These are phyloP conservation scores for Claviceps sp. DNA, from an alignment of 2,329 filamentous ascomycete species.

Conservation along the genomic window DNA sequence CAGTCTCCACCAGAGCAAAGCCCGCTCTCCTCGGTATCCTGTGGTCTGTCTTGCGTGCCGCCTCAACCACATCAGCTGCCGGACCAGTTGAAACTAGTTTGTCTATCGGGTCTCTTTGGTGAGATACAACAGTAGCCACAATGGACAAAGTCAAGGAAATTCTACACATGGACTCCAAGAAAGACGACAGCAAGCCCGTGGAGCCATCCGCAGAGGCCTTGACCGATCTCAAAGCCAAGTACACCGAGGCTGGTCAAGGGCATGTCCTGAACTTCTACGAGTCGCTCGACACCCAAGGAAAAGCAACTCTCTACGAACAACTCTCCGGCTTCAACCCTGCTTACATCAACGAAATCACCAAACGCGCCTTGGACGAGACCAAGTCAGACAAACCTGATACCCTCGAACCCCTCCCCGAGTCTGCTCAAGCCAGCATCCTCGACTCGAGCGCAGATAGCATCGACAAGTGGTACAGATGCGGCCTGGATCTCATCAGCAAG, in stretches of 20 bases:
- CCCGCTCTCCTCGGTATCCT: too few relatives aligned
- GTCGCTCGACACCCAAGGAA: conserved; percentile 56
- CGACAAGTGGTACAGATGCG: conserved; percentile 69
- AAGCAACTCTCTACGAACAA: conserved; percentile 69
- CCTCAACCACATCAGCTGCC: neutral
- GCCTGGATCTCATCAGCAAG: conserved; percentile 66
- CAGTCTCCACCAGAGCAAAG: too few relatives aligned
- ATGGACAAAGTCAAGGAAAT: conserved; percentile 33
- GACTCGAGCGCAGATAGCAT: conserved; percentile 72
- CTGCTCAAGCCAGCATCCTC: conserved; percentile 78
- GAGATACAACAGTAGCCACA: conserved; percentile 7
- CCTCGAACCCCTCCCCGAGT: conserved; percentile 79
- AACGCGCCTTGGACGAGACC: conserved; percentile 68
- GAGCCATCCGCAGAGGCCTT: conserved; percentile 54
- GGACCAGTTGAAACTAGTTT: neutral
- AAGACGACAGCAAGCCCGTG: conserved; percentile 19
- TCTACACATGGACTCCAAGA: conserved; percentile 23
- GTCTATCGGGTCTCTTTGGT: neutral
- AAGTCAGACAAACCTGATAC: conserved; percentile 41
- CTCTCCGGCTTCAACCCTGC: conserved; percentile 69
- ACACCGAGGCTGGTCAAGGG: conserved; percentile 64
- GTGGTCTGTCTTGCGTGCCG: neutral
- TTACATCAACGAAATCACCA: conserved; percentile 76
- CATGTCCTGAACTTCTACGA: conserved; percentile 77
- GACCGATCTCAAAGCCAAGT: conserved; percentile 54